Percentiles rank a stretch among this genome's conserved stretches.
Evolutionary conservation across 139 green algal genomes (phyloP).

Genomic region (Microglena sp.): DNA sequence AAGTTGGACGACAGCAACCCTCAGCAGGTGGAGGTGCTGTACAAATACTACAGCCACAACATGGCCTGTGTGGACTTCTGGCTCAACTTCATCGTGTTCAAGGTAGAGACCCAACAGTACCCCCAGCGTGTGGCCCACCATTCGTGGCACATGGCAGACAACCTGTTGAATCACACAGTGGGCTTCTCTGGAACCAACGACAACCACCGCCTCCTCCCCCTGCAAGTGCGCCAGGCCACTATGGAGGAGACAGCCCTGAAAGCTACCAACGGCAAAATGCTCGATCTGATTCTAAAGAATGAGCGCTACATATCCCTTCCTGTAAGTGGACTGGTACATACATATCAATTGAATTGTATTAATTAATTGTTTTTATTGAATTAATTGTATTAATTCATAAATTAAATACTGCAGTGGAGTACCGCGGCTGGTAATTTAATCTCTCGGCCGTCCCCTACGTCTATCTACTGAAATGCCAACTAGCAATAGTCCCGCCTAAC

Average conservation of each 20-base stretch:
- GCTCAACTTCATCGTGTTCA: conserved; percentile 33
- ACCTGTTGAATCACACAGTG: conserved; percentile 2
- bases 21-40: conserved; percentile 21
- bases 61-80: conserved; percentile 38
- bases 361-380: too few relatives aligned
- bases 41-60: conserved; percentile 34
- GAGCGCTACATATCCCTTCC: not conserved
- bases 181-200: conserved; percentile 52
- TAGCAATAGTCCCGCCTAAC: too few relatives aligned
- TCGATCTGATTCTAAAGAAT: conserved; percentile 31
- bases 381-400: too few relatives aligned
- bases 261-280: conserved; percentile 55
- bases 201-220: conserved; percentile 44
- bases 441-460: too few relatives aligned
- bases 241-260: conserved; percentile 11
- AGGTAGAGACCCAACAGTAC: conserved; percentile 30
- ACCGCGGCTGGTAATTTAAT: too few relatives aligned
- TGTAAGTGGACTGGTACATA: not conserved
- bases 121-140: conserved; percentile 25
- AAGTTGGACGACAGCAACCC: conserved; percentile 42
- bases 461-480: too few relatives aligned
- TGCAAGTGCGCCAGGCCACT: conserved; percentile 28
- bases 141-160: conserved; percentile 48
- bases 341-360: too few relatives aligned
- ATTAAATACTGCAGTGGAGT: too few relatives aligned